Evolutionary conservation across 306 rosid species (phyloP), one percentile per base, ranked within the genome.

Genomic region (Morella rubra): DNA sequence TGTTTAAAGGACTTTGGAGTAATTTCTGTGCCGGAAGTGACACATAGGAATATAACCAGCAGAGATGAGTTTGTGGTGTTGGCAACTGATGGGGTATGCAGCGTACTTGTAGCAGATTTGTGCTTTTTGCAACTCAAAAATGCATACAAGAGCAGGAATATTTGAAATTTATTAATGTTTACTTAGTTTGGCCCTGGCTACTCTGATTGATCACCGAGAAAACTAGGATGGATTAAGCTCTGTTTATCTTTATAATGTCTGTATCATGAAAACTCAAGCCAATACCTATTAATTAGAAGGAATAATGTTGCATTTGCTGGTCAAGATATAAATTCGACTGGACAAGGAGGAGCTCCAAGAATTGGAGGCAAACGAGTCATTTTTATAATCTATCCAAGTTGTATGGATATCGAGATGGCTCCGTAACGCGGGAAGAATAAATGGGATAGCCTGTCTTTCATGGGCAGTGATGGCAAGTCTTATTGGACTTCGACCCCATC

Each of bases 51-150:
- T 32, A 83, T 92, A 81, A 83, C 83, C 73, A 79, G 40, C 71
- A 72, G 77, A 76, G 98, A 95, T 60, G 92, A 88, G 58, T 95
- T 95, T 84, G 88, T 92, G 54, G 90, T 95, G 50, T 81, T 95
- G 56, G 98, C 98, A 74, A 88, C 97, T 54, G 98, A 95, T 84
- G 98, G 98, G 96, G 97, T 95, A 84, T 55, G 73, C 44, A 74
- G 41, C 13, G 40, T 11, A 41, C 19, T 47, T 60, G 18, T 37
- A 14, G 24, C n/a, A 7, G 12, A 44, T 0, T 22, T 50, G 13
- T 8, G 14, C 65, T 24, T 59, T 59, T 4, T 59, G 65, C 65
- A 59, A 11, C 37, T 32, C 3, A 32, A 32, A 32, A 32, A 32
- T 32, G 37, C 37, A 32, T 32, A 32, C 37, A 2, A 32, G 37